Evolutionary conservation across 345 rosid species (phyloP).

Genomic region (Boechera retrofracta): DNA sequence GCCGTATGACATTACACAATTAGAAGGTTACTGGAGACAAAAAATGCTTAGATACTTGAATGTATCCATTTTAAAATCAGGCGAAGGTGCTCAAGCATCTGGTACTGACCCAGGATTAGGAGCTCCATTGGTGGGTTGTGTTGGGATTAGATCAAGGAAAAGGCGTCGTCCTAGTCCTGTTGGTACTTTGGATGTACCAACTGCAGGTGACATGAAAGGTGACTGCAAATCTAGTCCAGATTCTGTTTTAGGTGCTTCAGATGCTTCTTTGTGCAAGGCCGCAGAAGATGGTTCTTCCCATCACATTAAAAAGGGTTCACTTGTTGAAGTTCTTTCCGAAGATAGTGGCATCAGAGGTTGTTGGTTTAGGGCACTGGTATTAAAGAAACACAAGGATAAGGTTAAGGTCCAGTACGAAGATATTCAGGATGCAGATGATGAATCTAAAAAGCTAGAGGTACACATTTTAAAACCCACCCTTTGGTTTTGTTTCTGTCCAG

Average conservation of each 20-base stretch:
- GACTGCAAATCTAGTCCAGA: slow-evolving; percentile 41
- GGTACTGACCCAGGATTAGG: slow-evolving; percentile 31
- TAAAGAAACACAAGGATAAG: slow-evolving; percentile 65
- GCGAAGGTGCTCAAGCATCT: slow-evolving; percentile 34
- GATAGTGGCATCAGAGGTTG: slow-evolving; percentile 92
- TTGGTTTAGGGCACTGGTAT: slow-evolving; percentile 74
- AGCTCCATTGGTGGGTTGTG: slow-evolving; percentile 41
- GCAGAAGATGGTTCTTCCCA: slow-evolving; percentile 32
- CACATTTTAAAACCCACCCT: neutral
- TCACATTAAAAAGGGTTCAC: slow-evolving; percentile 59
- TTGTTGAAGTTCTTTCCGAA: slow-evolving; percentile 74
- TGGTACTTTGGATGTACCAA: slow-evolving; percentile 19
- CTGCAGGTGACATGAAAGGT: slow-evolving; percentile 32
- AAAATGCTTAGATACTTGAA: slow-evolving; percentile 52
- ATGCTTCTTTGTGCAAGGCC: slow-evolving; percentile 30
- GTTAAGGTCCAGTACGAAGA: slow-evolving; percentile 84
- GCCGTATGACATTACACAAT: slow-evolving; percentile 70
- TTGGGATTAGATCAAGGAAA: slow-evolving; percentile 55
- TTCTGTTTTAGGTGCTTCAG: slow-evolving; percentile 33
- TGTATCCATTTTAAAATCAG: slow-evolving; percentile 38
- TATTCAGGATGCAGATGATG: slow-evolving; percentile 68
- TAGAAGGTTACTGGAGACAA: slow-evolving; percentile 85
- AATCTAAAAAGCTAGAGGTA: slow-evolving; percentile 73
- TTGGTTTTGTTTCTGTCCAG: slow-evolving; percentile 14
- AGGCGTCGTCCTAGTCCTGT: slow-evolving; percentile 46